phyloP scores from a whole-genome alignment of 2,329 filamentous ascomycete species.

The Penicillium sp. region DNA sequence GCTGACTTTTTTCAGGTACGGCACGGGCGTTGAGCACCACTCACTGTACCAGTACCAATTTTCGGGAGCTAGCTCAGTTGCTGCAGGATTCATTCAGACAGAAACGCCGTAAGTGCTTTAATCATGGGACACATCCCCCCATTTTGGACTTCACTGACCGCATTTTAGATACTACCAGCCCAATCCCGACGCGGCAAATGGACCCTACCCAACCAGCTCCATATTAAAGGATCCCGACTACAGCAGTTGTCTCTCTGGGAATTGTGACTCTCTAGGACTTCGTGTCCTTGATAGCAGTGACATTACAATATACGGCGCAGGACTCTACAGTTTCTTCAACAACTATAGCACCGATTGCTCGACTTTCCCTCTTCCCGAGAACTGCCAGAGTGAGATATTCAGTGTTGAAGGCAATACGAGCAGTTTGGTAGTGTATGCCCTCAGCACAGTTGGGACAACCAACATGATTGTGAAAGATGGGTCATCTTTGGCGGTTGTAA shows the following conservation, averaged over 20 bases:
- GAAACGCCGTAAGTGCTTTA: slow-evolving; percentile 39
- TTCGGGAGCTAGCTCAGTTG: slow-evolving; percentile 37
- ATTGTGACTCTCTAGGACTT: slow-evolving; percentile 53
- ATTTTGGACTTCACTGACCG: not conserved
- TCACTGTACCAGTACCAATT: slow-evolving; percentile 56
- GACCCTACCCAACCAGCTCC: slow-evolving; percentile 36
- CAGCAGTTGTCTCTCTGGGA: slow-evolving; percentile 33
- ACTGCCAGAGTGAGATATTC: slow-evolving; percentile 57
- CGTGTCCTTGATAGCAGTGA: slow-evolving; percentile 51
- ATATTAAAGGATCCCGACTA: slow-evolving; percentile 42
- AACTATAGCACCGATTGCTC: slow-evolving; percentile 54
- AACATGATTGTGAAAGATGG: slow-evolving; percentile 53
- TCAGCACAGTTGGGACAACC: slow-evolving; percentile 53
- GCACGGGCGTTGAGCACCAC: slow-evolving; percentile 53
- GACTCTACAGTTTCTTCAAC: slow-evolving; percentile 60
- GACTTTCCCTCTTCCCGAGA: slow-evolving; percentile 40
- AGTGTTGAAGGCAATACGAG: slow-evolving; percentile 47
- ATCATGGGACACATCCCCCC: too few species aligned
- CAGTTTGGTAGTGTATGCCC: slow-evolving; percentile 47
- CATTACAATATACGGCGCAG: slow-evolving; percentile 56
- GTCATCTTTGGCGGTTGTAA: slow-evolving; percentile 46
- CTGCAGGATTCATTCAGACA: slow-evolving; percentile 43
- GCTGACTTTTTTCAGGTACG: slow-evolving; percentile 33
- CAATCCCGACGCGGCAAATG: slow-evolving; percentile 36
- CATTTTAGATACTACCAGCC: slow-evolving; percentile 43